A percentile compares a stretch with the other conserved stretches of the same genome.
phyloP scores from a whole-genome alignment of 306 rosid genomes.

The Coriaria nepalensis region DNA sequence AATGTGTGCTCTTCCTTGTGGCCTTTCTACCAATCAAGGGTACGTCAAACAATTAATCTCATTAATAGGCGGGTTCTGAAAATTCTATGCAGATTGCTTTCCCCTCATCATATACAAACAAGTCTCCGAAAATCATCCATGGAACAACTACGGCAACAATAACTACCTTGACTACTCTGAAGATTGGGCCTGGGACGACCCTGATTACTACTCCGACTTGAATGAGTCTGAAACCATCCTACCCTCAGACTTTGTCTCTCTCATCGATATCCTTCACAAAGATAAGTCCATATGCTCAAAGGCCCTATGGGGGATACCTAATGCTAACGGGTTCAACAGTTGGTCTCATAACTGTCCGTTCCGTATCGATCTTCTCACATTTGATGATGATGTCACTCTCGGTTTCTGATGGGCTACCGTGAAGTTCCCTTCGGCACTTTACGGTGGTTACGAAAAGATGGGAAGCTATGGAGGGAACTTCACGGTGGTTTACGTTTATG shows the following conservation, averaged over 20 bases:
- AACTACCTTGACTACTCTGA: constrained; percentile 61
- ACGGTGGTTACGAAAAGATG: too few relatives aligned
- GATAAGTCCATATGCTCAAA: constrained; percentile 67
- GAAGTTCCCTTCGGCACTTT: too few relatives aligned
- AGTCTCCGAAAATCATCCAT: constrained; percentile 35
- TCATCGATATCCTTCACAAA: constrained; percentile 64
- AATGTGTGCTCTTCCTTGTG: constrained; percentile 69
- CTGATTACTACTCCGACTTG: constrained; percentile 66
- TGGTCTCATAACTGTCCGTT: constrained; percentile 90
- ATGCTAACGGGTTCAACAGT: constrained; percentile 47
- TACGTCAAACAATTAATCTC: constrained; percentile 64
- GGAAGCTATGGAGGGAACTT: too few relatives aligned
- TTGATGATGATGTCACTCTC: constrained; percentile 56
- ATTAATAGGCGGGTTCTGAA: constrained; percentile 71
- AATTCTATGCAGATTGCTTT: constrained; percentile 80
- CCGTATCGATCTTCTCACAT: constrained; percentile 62
- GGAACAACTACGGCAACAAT: constrained; percentile 31
- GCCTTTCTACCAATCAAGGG: constrained; percentile 80
- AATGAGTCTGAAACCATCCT: constrained; percentile 35
- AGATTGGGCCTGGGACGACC: constrained; percentile 85
- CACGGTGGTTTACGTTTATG: too few relatives aligned
- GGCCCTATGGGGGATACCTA: constrained; percentile 80
- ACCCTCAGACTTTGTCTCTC: constrained; percentile 74
- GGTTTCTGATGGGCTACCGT: too few relatives aligned
- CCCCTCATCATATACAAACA: constrained; percentile 74